These are phyloP conservation scores for Fonsecaea pugnacius DNA, from an alignment of 2,329 filamentous ascomycete species.

Conservation along the genomic window DNA sequence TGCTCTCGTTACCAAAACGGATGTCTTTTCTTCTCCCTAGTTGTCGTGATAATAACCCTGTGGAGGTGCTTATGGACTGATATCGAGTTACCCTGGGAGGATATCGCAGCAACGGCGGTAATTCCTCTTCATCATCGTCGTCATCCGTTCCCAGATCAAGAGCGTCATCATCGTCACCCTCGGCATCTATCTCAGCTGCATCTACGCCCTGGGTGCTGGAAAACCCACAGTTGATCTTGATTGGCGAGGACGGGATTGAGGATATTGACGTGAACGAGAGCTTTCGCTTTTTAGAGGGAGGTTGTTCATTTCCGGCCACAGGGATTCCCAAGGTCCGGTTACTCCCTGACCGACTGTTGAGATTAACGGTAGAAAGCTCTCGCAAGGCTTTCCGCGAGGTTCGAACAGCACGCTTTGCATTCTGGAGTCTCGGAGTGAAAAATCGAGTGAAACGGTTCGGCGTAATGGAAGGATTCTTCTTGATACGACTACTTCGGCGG, in stretches of 20 bases:
- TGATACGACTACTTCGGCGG: slow-evolving; percentile 42
- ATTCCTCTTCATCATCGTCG: slow-evolving; percentile 23
- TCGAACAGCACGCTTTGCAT: slow-evolving; percentile 43
- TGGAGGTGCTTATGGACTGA: slow-evolving; percentile 23
- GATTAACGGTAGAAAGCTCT: slow-evolving; percentile 44
- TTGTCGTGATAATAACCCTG: slow-evolving; percentile 27
- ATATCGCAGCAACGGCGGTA: slow-evolving; percentile 6
- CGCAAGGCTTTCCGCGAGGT: slow-evolving; percentile 52
- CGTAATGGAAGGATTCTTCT: slow-evolving; percentile 54
- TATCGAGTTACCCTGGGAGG: slow-evolving; percentile 30
- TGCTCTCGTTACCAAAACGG: slow-evolving; percentile 27
- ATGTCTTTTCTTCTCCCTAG: slow-evolving; percentile 27
- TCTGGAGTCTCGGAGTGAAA: slow-evolving; percentile 53
- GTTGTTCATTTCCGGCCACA: slow-evolving; percentile 6
- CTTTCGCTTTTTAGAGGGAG: slow-evolving; percentile 50
- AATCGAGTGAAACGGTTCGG: slow-evolving; percentile 57
- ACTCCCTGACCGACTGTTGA: slow-evolving; percentile 29
- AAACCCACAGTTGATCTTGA: slow-evolving; percentile 26
- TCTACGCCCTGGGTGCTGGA: slow-evolving; percentile 30
- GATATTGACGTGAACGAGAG: slow-evolving; percentile 51
- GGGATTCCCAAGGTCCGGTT: background rate
- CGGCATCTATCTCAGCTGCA: slow-evolving; percentile 4
- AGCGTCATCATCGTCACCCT: background rate
- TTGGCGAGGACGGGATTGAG: slow-evolving; percentile 54
- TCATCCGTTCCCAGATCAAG: slow-evolving; percentile 25